Percentiles rank a stretch among this genome's conserved stretches.
These are phyloP conservation scores for Avena atlantica DNA, from an alignment of 176 grass and related monocot genomes.

Conservation along the genomic window DNA sequence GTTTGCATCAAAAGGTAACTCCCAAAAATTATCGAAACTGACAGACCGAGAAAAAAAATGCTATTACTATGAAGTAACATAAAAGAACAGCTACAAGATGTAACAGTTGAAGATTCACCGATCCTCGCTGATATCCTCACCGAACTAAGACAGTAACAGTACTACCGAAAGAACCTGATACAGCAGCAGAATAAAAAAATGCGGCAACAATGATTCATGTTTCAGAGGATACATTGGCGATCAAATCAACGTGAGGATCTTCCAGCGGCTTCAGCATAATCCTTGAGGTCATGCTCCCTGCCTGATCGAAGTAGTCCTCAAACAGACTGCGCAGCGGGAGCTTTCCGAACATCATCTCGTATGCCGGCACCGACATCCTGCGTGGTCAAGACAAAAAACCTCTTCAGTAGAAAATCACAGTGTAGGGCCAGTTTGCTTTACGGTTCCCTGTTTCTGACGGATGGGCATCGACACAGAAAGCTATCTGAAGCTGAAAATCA, in stretches of 20 bases:
- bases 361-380: slow-evolving; percentile 88
- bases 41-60: not conserved
- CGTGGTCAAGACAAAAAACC: not conserved
- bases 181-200: not conserved
- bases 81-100: not conserved
- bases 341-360: slow-evolving; percentile 92
- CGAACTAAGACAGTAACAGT: not conserved
- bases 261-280: slow-evolving; percentile 65
- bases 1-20: not conserved
- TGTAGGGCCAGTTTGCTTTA: not conserved
- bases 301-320: slow-evolving; percentile 91
- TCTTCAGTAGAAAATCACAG: slow-evolving; percentile 14
- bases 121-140: not conserved
- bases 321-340: slow-evolving; percentile 68
- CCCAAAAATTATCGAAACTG: slow-evolving; percentile 12
- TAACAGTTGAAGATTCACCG: not conserved
- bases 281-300: slow-evolving; percentile 59
- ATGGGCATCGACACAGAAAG: not conserved
- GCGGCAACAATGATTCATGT: not conserved
- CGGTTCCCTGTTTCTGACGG: not conserved
- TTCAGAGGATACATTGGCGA: slow-evolving; percentile 66
- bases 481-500: not conserved
- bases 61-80: not conserved
- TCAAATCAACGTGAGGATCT: not conserved
- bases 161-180: not conserved